Percentiles rank a stretch among this genome's conserved stretches.
Conservation (phyloP, 192 early-diverging fungal genomes). For the Coemansia sp. region DNA sequence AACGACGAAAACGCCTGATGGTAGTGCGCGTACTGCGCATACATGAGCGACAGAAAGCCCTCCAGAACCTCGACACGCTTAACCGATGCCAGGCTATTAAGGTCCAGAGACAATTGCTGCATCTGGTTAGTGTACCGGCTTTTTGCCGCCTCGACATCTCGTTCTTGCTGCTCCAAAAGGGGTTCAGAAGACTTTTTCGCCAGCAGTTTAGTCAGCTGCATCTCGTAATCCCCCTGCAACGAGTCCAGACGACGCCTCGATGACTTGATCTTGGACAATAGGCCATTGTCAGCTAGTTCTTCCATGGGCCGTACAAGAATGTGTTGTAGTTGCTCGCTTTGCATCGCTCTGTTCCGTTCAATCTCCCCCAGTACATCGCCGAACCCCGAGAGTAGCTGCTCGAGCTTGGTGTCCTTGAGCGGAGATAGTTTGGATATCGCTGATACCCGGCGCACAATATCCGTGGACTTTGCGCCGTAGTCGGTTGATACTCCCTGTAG, state of each 20-base stretch:
- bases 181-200: constrained; percentile 28
- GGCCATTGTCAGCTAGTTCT: constrained; percentile 61
- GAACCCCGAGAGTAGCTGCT: constrained; percentile 22
- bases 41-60: constrained; percentile 67
- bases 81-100: constrained; percentile 74
- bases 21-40: constrained; percentile 79
- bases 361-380: constrained; percentile 35
- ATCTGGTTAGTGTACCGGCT: constrained; percentile 63
- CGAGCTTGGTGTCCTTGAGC: constrained; percentile 18
- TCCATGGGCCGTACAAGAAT: constrained; percentile 75
- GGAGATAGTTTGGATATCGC: constrained; percentile 29
- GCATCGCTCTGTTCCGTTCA: constrained; percentile 46
- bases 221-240: constrained; percentile 47
- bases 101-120: constrained; percentile 65
- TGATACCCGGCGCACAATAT: constrained; percentile 22
- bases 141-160: constrained; percentile 64
- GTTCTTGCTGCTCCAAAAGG: constrained; percentile 37
- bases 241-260: constrained; percentile 22
- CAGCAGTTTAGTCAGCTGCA: constrained; percentile 39
- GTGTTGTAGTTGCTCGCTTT: constrained; percentile 62
- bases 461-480: constrained; percentile 19
- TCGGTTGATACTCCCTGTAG: constrained; percentile 27
- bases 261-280: constrained; percentile 17
- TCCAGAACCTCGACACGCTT: constrained; percentile 71
- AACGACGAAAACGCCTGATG: constrained; percentile 82